Evolutionary conservation across 2,329 filamentous ascomycete genomes (phyloP), one percentile per base, ranked within the genome.

Genomic region (Cercospora berteroae): DNA sequence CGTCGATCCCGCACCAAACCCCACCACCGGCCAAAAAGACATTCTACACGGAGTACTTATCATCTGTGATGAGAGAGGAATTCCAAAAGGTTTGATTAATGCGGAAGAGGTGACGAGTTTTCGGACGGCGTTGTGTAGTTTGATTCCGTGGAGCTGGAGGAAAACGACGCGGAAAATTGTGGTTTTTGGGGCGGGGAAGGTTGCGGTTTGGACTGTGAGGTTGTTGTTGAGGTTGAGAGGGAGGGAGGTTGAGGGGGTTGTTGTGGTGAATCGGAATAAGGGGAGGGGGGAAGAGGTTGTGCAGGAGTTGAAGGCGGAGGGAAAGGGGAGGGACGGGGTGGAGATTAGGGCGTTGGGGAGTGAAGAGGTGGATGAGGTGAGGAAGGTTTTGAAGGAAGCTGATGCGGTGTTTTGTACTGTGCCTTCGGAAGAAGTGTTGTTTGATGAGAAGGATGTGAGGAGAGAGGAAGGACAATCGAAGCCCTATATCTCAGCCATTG

Each of bases 51-150:
- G 68, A 1, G 57, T 68, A 4, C 42, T 70, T 7, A 57, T 67
- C 3, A 18, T 70, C 2, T 68, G 65, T 23, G 60, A 70, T 56
- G 44, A 66, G 0, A 44, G 12, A 3, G 68, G 68, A 1, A 27
- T 68, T 5, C 63, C 65, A 1, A 23, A 31, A 6, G 69, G 67
- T 9, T 25, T 72, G 18, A 58, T 95, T 42, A 90, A 92, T 73
- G 90, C 91, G 16, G 86, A 86, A 67, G 88, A 91, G 56, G 81
- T 94, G 33, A 95, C 92, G 0, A 91, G 90, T 3, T 95, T 94
- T 79, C 88, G 92, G 68, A 95, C 92, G 0, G 90, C 91, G 0
- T 82, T 94, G 10, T 88, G 88, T 1, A 90, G 89, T 4, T 86
- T 89, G 63, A 88, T 89, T 27, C 83, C 93, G 8, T 75, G 70